Evolutionary conservation across 768 basidiomycete species (phyloP).

Genomic region (Tricholomella constricta): DNA sequence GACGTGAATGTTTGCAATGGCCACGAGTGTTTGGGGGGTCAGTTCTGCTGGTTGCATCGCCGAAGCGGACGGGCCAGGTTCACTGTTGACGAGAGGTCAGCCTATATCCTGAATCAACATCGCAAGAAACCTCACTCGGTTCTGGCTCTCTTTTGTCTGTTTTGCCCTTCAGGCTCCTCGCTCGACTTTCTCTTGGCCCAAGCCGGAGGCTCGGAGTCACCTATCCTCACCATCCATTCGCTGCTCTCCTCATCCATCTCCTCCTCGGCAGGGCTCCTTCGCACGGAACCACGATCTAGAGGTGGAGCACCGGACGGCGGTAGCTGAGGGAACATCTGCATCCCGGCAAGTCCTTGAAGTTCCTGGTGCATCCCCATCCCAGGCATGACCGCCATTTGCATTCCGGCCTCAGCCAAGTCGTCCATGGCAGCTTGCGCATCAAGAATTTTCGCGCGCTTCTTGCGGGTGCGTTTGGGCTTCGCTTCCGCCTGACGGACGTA

Average conservation of each 20-base stretch:
- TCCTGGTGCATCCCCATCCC: constrained; percentile 18
- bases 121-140: constrained; percentile 34
- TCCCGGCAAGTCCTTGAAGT: constrained; percentile 10
- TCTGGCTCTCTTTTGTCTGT: constrained; percentile 46
- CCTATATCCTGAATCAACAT: neutral
- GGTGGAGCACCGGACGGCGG: constrained; percentile 24
- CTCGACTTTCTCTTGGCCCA: constrained; percentile 67
- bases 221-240: constrained; percentile 70
- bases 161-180: constrained; percentile 37
- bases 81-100: constrained; percentile 14
- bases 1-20: constrained; percentile 54
- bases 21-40: constrained; percentile 34
- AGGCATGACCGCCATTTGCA: constrained; percentile 19
- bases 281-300: constrained; percentile 33
- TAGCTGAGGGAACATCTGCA: constrained; percentile 22
- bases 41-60: constrained; percentile 17
- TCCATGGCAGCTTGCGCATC: constrained; percentile 27
- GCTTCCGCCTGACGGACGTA: constrained; percentile 77
- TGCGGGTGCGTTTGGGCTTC: constrained; percentile 59
- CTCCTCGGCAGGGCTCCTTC: constrained; percentile 57
- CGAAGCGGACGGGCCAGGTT: constrained; percentile 6
- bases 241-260: constrained; percentile 66
- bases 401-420: constrained; percentile 19
- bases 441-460: constrained; percentile 42
- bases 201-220: constrained; percentile 59